A percentile compares a stretch with the other conserved stretches of the same genome.
phyloP scores from a whole-genome alignment of 805 yeast genomes.

The Yamadazyma philogaea region DNA sequence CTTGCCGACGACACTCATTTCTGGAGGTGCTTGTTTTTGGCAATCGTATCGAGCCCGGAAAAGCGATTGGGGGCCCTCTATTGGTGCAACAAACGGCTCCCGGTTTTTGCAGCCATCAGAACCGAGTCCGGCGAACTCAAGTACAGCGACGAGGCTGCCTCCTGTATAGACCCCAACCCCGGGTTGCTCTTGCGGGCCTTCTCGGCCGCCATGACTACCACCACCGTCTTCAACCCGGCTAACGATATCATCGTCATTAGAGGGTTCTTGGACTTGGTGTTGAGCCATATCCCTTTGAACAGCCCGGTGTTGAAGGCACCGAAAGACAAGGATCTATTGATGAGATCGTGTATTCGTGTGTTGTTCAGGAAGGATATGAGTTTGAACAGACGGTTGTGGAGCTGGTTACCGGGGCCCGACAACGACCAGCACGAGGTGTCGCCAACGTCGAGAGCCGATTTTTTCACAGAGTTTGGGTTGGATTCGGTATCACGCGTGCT shows the following conservation, averaged over 20 bases:
- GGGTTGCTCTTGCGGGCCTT: constrained; percentile 77
- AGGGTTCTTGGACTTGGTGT: constrained; percentile 81
- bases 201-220: constrained; percentile 56
- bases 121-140: constrained; percentile 9
- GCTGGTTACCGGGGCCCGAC: constrained; percentile 87
- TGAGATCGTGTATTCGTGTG: constrained; percentile 63
- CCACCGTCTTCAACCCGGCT: constrained; percentile 29
- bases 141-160: constrained; percentile 50
- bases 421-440: constrained; percentile 13
- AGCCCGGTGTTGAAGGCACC: constrained; percentile 53
- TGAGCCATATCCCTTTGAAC: constrained; percentile 62
- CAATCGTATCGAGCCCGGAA: constrained; percentile 76
- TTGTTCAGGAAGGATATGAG: constrained; percentile 89
- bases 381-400: constrained; percentile 88
- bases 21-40: constrained; percentile 80
- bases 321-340: constrained; percentile 54
- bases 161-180: constrained; percentile 71
- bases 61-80: constrained; percentile 78
- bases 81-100: constrained; percentile 68
- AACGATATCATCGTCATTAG: constrained; percentile 70
- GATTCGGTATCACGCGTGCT: constrained; percentile 52
- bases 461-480: constrained; percentile 59
- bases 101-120: constrained; percentile 48
- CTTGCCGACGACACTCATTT: constrained; percentile 69
- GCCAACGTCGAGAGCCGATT: constrained; percentile 40